phyloP scores from a whole-genome alignment of 1,284 basidiomycete species.

The Ustilago hordei region DNA sequence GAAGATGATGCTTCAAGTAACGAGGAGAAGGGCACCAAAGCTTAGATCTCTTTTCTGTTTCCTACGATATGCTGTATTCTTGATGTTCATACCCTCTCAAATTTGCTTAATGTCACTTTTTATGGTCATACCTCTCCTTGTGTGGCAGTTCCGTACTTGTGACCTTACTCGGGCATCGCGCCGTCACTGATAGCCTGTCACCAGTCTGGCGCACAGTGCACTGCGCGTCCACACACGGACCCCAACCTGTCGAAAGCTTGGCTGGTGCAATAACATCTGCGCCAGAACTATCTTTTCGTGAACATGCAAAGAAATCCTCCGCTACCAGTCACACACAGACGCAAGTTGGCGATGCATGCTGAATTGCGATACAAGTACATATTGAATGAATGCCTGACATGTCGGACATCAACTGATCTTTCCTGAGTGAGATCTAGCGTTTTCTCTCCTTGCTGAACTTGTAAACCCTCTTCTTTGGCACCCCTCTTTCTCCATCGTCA shows the following conservation, averaged over 20 bases:
- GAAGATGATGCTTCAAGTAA: background rate
- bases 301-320: too few relatives aligned
- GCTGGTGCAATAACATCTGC: too few relatives aligned
- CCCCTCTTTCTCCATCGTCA: constrained; percentile 17
- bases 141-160: background rate
- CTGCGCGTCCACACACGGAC: too few relatives aligned
- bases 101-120: background rate
- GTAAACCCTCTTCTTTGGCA: constrained; percentile 34
- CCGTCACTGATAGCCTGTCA: too few relatives aligned
- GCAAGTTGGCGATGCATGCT: background rate
- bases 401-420: too few relatives aligned
- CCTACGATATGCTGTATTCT: background rate
- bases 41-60: background rate
- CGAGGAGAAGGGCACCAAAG: background rate
- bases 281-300: too few relatives aligned
- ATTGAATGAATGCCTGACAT: background rate
- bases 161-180: background rate
- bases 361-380: constrained; percentile 3
- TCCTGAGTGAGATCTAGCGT: constrained; percentile 17
- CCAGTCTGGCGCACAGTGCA: too few relatives aligned
- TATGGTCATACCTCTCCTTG: background rate
- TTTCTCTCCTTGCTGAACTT: constrained; percentile 61
- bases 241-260: too few relatives aligned
- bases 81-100: background rate
- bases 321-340: background rate